phyloP scores from a whole-genome alignment of 495 filamentous ascomycete species.

The Xylaria longipes region DNA sequence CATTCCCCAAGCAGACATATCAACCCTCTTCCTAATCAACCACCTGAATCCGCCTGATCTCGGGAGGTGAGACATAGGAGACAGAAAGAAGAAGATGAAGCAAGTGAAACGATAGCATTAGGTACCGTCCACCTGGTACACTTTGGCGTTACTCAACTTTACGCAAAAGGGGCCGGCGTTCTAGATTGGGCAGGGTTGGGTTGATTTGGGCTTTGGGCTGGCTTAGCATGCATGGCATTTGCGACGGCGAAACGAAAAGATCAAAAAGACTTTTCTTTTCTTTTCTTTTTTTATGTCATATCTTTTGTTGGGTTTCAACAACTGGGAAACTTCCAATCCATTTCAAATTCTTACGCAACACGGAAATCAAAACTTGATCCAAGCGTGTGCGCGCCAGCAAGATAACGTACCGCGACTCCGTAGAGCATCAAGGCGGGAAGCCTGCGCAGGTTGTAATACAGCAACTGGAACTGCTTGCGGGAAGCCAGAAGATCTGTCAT shows the following conservation, averaged over 20 bases:
- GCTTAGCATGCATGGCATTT: slow-evolving; percentile 31
- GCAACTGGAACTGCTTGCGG: neutral
- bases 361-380: slow-evolving; percentile 6
- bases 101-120: slow-evolving; percentile 20
- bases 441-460: neutral
- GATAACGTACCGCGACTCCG: neutral
- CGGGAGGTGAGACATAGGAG: slow-evolving; percentile 21
- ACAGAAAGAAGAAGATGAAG: slow-evolving; percentile 1
- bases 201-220: slow-evolving; percentile 16
- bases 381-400: slow-evolving; percentile 7
- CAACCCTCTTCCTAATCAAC: slow-evolving; percentile 45
- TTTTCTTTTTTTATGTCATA: slow-evolving; percentile 21
- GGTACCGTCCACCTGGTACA: slow-evolving; percentile 28
- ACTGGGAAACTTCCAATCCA: slow-evolving; percentile 32
- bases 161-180: slow-evolving; percentile 44
- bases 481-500: neutral
- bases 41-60: slow-evolving; percentile 29
- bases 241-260: slow-evolving; percentile 22
- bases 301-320: slow-evolving; percentile 43
- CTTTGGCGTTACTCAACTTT: slow-evolving; percentile 48
- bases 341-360: slow-evolving; percentile 8
- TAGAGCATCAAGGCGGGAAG: neutral
- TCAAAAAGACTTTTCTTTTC: slow-evolving; percentile 16
- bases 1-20: slow-evolving; percentile 85
- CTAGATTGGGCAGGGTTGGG: slow-evolving; percentile 23